Base-by-base conservation (phyloP, 192 early-diverging fungal genomes). In the Linnemannia hyalina region DNA sequence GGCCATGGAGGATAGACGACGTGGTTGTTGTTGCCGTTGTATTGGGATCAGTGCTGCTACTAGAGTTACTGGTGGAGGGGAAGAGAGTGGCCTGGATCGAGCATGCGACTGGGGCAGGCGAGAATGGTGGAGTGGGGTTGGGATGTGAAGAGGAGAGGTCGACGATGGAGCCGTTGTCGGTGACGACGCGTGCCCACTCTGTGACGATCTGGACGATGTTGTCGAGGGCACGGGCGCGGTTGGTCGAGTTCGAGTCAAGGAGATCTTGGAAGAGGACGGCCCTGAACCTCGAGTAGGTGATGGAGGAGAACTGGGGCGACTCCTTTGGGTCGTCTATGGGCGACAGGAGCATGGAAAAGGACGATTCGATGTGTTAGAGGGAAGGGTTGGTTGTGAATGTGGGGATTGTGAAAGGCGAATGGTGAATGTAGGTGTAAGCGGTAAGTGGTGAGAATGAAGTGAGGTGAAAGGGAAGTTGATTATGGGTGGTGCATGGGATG, bases 21-120 rank as follows among this genome's bases (percentile, higher is more conserved):
- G 89, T 89, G 88, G 86, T 88, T 78, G 65, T 90, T 79, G 35
- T 69, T 86, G 89, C 89, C 88, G 86, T 88, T 87, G 41, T 73
- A 89, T 83, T 88, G 86, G 16, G 63, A 3, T 41, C 72, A 40
- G 7, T 79, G 73, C 41, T 57, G 35, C 65, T 4, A 10, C 40
- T 44, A n/a, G 71, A 49, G 46, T 35, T 52, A 42, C 6, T 32
- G 32, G n/a, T 18, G 32, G 15, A 15, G 3, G 82, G 60, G 40
- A 83, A 83, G 52, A 83, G 77, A 0, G 82, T 78, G 44, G 77
- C 78, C 57, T 85, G 74, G 52, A 85, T 85, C 4, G 82, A 85
- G 38, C 57, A 57, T 35, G 73, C 23, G 8, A 44, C 49, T 18
- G 42, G 57, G 13, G 84, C 79, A 16, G 84, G 84, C 18, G 79